Percentiles rank a stretch among this genome's conserved stretches.
Conservation (phyloP, 2,329 filamentous ascomycete species). For the Aspergillus phoenicis region DNA sequence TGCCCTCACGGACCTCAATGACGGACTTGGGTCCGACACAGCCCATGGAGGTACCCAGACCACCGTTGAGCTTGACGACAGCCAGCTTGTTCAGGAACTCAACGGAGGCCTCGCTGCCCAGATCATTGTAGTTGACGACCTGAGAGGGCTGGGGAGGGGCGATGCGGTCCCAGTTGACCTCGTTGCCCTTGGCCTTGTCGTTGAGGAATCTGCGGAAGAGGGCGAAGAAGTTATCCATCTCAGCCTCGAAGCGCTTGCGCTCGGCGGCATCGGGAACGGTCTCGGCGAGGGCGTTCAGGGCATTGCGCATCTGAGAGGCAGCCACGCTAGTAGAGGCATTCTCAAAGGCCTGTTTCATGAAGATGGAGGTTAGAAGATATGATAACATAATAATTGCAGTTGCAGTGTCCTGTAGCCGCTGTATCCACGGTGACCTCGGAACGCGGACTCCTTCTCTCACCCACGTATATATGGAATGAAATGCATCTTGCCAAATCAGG, state of each 20-base stretch:
- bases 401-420: too few species aligned
- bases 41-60: slow-evolving; percentile 98
- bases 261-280: slow-evolving; percentile 76
- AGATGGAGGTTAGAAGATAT: background rate
- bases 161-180: slow-evolving; percentile 95
- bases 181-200: slow-evolving; percentile 97
- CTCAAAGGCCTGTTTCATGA: slow-evolving; percentile 79
- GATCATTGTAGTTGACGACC: slow-evolving; percentile 91
- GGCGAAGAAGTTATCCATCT: slow-evolving; percentile 99
- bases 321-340: slow-evolving; percentile 98
- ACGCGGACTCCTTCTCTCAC: background rate
- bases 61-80: slow-evolving; percentile 98
- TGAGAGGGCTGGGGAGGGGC: slow-evolving; percentile 88
- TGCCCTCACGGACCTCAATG: slow-evolving; percentile 98
- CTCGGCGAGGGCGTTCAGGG: slow-evolving; percentile 88
- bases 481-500: background rate
- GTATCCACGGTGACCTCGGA: background rate
- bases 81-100: slow-evolving; percentile 96
- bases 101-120: slow-evolving; percentile 86
- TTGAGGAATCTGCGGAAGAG: slow-evolving; percentile 98
- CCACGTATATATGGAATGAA: background rate
- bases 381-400: background rate
- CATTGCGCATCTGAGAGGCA: slow-evolving; percentile 98
- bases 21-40: slow-evolving; percentile 99
- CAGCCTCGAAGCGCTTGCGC: slow-evolving; percentile 88